Percentiles rank a stretch among this genome's conserved stretches.
These are phyloP conservation scores for Ophiostoma sp. DNA, from an alignment of 2,329 filamentous ascomycete species.

Conservation along the genomic window DNA sequence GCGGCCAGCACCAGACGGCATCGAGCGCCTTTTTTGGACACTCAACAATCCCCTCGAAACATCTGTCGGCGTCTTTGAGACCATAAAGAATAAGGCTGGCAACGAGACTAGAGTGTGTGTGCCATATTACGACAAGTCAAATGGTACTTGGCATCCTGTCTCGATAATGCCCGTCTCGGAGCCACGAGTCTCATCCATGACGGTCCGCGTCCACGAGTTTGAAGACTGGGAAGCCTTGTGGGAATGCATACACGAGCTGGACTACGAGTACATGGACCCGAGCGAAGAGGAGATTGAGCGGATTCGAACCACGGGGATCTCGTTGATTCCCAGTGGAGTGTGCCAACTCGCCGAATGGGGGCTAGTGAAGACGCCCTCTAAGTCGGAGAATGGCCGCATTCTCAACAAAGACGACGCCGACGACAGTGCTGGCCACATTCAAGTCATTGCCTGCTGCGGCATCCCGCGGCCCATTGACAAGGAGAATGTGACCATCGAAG, in stretches of 20 bases:
- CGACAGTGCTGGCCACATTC: background rate
- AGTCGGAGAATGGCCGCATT: no score
- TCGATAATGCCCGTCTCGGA: constrained; percentile 17
- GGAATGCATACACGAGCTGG: constrained; percentile 7
- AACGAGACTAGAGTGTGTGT: background rate
- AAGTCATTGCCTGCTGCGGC: constrained; percentile 38
- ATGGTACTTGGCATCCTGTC: constrained; percentile 17
- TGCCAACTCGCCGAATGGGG: no score
- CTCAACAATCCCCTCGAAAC: background rate
- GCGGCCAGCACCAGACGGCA: background rate
- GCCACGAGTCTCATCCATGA: constrained; percentile 25
- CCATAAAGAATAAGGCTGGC: no score
- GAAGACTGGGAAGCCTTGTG: constrained; percentile 21
- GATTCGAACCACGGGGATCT: no score
- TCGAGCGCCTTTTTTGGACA: background rate
- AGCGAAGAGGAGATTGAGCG: background rate
- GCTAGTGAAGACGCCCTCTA: no score
- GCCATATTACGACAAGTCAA: background rate
- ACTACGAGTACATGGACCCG: background rate
- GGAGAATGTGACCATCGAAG: constrained; percentile 44
- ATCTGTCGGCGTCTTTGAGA: background rate
- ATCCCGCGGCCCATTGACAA: constrained; percentile 27
- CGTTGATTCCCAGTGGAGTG: no score
- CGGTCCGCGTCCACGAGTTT: constrained; percentile 22
- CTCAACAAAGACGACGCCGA: background rate